Conservation (phyloP, 768 basidiomycete genomes). For the Boletus sp. region DNA sequence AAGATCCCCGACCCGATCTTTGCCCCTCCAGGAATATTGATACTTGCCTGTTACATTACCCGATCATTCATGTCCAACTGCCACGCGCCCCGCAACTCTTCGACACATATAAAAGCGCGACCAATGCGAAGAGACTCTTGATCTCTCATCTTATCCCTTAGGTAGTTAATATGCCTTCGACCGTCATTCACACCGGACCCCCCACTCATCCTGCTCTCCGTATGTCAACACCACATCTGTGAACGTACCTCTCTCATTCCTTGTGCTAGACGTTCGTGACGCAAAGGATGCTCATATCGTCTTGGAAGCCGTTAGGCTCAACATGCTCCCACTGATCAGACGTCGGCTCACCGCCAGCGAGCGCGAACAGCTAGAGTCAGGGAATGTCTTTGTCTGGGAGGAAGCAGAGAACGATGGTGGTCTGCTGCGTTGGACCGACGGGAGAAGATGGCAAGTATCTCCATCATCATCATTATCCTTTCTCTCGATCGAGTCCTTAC, state of each 20-base stretch:
- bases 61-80: constrained; percentile 12
- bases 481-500: constrained; percentile 3
- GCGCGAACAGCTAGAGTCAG: constrained; percentile 64
- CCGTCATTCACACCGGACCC: constrained; percentile 20
- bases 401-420: constrained; percentile 74
- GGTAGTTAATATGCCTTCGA: constrained; percentile 15
- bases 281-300: constrained; percentile 76
- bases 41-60: constrained; percentile 15
- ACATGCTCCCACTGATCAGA: constrained; percentile 66
- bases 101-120: constrained; percentile 24
- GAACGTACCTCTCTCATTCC: neutral
- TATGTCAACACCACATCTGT: constrained; percentile 14
- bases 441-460: constrained; percentile 60
- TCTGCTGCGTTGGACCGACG: constrained; percentile 74
- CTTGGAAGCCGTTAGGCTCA: constrained; percentile 71
- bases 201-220: constrained; percentile 31
- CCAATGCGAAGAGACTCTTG: neutral
- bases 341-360: constrained; percentile 68
- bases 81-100: constrained; percentile 16
- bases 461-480: neutral
- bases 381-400: constrained; percentile 84
- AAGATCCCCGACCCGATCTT: constrained; percentile 21
- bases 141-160: constrained; percentile 3
- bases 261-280: constrained; percentile 62
- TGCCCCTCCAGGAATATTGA: constrained; percentile 12